Percentiles rank a stretch among this genome's conserved stretches.
Evolutionary conservation across 352 stramenopile genomes (phyloP).

Genomic region (Globisporangium radiosum): DNA sequence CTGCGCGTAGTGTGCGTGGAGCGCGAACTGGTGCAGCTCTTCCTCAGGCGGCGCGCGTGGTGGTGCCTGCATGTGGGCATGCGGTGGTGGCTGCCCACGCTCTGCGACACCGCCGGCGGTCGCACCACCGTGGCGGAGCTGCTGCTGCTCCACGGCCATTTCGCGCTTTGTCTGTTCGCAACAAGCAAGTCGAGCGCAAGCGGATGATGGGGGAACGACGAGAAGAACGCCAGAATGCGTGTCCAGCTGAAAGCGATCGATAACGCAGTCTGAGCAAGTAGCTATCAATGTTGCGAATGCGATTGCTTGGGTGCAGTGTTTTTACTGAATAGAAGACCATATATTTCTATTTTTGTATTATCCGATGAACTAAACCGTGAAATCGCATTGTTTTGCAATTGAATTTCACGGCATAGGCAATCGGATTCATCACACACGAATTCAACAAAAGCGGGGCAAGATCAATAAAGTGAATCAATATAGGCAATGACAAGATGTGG

Average conservation of each 20-base stretch:
- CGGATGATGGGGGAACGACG: not conserved
- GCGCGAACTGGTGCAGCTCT: slow-evolving; percentile 32
- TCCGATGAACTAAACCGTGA: too few relatives aligned
- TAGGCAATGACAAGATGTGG: too few relatives aligned
- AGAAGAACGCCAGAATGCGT: not conserved
- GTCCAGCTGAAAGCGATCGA: not conserved
- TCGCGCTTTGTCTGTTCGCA: not conserved
- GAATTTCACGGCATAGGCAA: too few relatives aligned
- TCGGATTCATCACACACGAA: too few relatives aligned
- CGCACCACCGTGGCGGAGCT: slow-evolving; percentile 19
- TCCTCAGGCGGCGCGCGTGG: slow-evolving; percentile 27
- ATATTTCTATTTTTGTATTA: too few relatives aligned
- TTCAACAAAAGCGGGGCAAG: too few relatives aligned
- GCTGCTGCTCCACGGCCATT: slow-evolving; percentile 8
- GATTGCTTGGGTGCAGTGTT: not conserved
- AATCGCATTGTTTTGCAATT: too few relatives aligned
- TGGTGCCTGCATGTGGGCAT: slow-evolving; percentile 29
- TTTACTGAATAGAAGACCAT: not conserved
- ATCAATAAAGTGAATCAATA: too few relatives aligned
- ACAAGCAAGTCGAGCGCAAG: not conserved
- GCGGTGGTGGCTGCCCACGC: slow-evolving; percentile 19
- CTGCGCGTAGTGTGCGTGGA: slow-evolving; percentile 18
- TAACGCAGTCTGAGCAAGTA: not conserved
- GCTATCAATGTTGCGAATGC: not conserved
- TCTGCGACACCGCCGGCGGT: slow-evolving; percentile 25